phyloP scores from a whole-genome alignment of 805 yeast genomes.

The Kazachstania viticola region DNA sequence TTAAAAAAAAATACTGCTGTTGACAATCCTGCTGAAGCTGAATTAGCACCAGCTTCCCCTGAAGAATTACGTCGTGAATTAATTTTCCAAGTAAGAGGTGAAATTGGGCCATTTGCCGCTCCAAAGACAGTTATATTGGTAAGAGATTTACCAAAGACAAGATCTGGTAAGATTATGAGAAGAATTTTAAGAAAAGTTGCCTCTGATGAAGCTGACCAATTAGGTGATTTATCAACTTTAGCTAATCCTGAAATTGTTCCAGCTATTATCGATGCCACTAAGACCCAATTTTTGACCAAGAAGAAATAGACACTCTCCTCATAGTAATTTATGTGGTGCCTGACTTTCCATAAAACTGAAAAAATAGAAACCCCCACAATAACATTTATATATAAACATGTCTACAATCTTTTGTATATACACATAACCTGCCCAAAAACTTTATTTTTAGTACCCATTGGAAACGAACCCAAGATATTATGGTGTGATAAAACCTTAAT shows the following conservation, averaged over 20 bases:
- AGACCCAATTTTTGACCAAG: constrained; percentile 32
- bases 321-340: no score
- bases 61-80: constrained; percentile 44
- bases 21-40: constrained; percentile 23
- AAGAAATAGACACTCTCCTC: no score
- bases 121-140: constrained; percentile 78
- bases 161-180: constrained; percentile 98
- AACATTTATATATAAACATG: no score
- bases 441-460: no score
- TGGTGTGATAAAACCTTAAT: no score
- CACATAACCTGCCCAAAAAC: no score
- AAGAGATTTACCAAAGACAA: constrained; percentile 91
- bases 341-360: no score
- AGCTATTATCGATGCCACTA: constrained; percentile 60
- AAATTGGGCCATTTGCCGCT: constrained; percentile 68
- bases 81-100: constrained; percentile 66
- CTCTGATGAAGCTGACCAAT: constrained; percentile 81
- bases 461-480: no score
- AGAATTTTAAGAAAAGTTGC: constrained; percentile 88
- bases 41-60: constrained; percentile 23
- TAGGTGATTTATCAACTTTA: constrained; percentile 86
- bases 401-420: no score
- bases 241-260: constrained; percentile 79
- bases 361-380: no score
- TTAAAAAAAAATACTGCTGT: constrained; percentile 39